Percentiles rank a stretch among this genome's conserved stretches.
Evolutionary conservation across 2,329 filamentous ascomycete genomes (phyloP).

Genomic region (Aspergillus sp.): DNA sequence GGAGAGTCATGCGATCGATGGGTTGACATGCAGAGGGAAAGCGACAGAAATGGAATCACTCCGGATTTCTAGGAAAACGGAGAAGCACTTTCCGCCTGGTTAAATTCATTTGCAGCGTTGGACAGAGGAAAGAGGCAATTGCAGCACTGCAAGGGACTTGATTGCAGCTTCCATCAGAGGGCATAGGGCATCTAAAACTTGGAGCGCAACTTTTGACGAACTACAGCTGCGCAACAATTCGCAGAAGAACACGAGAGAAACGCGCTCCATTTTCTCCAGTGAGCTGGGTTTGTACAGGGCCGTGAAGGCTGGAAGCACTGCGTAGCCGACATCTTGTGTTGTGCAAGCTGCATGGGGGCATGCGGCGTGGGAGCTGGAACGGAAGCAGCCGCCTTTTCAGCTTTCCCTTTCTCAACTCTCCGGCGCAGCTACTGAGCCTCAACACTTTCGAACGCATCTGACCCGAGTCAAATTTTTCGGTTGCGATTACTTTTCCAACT

Average conservation of each 20-base stretch:
- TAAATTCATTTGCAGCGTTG: slow-evolving; percentile 20
- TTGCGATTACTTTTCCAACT: neutral
- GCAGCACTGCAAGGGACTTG: slow-evolving; percentile 16
- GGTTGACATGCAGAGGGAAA: neutral
- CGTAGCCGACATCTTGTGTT: slow-evolving; percentile 14
- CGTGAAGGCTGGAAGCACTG: neutral
- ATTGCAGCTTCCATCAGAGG: slow-evolving; percentile 18
- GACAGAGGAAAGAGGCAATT: slow-evolving; percentile 22
- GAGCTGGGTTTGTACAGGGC: neutral
- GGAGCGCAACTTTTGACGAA: neutral
- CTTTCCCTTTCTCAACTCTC: slow-evolving; percentile 12
- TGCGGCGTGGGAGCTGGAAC: slow-evolving; percentile 4
- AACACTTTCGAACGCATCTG: neutral
- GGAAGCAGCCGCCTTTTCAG: slow-evolving; percentile 6
- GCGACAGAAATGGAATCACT: neutral
- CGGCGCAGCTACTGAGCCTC: slow-evolving; percentile 1
- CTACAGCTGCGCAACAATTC: neutral
- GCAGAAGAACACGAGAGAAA: neutral
- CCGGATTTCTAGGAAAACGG: neutral
- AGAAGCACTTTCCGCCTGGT: slow-evolving; percentile 4
- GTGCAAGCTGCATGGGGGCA: slow-evolving; percentile 7
- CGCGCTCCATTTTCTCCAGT: neutral
- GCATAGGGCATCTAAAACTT: slow-evolving; percentile 1
- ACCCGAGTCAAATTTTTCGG: neutral
- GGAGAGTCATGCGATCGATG: neutral